Base-by-base conservation (phyloP, 2,329 filamentous ascomycete species). In the Aspergillus felis region DNA sequence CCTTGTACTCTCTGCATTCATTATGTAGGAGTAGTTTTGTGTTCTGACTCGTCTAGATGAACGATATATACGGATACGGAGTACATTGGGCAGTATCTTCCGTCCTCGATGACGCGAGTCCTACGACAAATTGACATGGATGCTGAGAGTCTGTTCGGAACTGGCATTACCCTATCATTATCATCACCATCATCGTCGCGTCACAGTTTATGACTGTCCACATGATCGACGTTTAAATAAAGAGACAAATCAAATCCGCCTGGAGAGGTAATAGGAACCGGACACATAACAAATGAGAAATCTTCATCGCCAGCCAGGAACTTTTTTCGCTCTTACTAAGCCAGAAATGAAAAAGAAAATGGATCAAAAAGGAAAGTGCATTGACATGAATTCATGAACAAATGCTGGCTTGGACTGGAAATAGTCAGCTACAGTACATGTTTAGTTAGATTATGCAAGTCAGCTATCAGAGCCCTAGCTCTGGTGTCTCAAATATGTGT, bases 381-480 rank as follows among this genome's bases (percentile, higher is more conserved):
- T 56, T 55, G 56, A 24, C 17, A 5, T 9, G 4, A 25, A 50
- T 25, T 41, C 29, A 24, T 25, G 24, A 10, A 35, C 29, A 35
- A 44, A 27, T 28, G 17, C 14, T 6, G 28, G 22, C 41, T 29
- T 4, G 44, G 54, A 51, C 41, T 49, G 42, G 28, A 24, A 56
- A 51, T 22, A 29, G 44, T 41, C 53, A 46, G 44, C 48, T 54
- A 61, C 48, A 48, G 24, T 57, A 55, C 46, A 51, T 42, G 5
- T 17, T 54, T 29, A 51, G 50, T 27, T 24, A 46, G n/a, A 46
- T 24, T 53, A 56, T 57, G 55, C 53, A 57, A 53, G 50, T 54
- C 53, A 56, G 54, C 22, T 47, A 14, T 55, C 57, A 56, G 54
- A 49, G 46, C n/a, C 6, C 32, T 48, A 52, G 47, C n/a, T n/a